Percentiles rank a stretch among this genome's conserved stretches.
phyloP scores from a whole-genome alignment of 257 asterid genomes.

The Gardenia jasminoides region DNA sequence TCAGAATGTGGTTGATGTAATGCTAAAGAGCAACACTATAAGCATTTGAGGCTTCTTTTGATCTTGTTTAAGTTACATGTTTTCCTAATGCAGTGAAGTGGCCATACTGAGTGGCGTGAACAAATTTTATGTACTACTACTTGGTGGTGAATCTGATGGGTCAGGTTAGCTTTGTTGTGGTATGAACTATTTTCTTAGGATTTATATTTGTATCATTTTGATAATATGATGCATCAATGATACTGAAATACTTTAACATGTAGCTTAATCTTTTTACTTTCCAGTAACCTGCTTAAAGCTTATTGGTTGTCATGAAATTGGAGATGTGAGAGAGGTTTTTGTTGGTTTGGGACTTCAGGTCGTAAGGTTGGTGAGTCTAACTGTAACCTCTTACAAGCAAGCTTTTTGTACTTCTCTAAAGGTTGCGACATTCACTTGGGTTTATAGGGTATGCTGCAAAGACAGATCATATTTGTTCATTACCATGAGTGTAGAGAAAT shows the following conservation, averaged over 20 bases:
- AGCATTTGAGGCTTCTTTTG: slow-evolving; percentile 2
- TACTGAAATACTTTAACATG: not conserved
- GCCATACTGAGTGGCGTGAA: slow-evolving; percentile 39
- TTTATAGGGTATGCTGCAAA: slow-evolving; percentile 39
- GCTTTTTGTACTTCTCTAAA: slow-evolving; percentile 21
- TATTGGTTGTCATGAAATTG: slow-evolving; percentile 36
- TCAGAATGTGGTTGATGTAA: slow-evolving; percentile 4
- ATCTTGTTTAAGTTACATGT: not conserved
- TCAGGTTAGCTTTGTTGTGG: slow-evolving; percentile 71
- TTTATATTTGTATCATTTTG: slow-evolving; percentile 18
- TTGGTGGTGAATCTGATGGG: slow-evolving; percentile 40
- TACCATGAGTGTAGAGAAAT: slow-evolving; percentile 35
- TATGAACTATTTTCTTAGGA: slow-evolving; percentile 44
- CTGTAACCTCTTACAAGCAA: slow-evolving; percentile 2
- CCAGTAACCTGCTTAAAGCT: slow-evolving; percentile 36
- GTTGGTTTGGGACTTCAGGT: slow-evolving; percentile 49
- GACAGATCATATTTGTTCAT: slow-evolving; percentile 37
- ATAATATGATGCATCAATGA: slow-evolving; percentile 5
- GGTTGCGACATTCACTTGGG: slow-evolving; percentile 1
- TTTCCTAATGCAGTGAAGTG: slow-evolving; percentile 36
- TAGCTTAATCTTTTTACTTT: slow-evolving; percentile 16
- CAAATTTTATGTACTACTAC: slow-evolving; percentile 36
- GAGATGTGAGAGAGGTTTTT: slow-evolving; percentile 32
- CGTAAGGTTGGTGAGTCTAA: slow-evolving; percentile 38
- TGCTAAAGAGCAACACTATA: not conserved